Percentiles rank a stretch among this genome's conserved stretches.
phyloP scores from a whole-genome alignment of 2,329 filamentous ascomycete genomes.

The Pyrenophora graminea region DNA sequence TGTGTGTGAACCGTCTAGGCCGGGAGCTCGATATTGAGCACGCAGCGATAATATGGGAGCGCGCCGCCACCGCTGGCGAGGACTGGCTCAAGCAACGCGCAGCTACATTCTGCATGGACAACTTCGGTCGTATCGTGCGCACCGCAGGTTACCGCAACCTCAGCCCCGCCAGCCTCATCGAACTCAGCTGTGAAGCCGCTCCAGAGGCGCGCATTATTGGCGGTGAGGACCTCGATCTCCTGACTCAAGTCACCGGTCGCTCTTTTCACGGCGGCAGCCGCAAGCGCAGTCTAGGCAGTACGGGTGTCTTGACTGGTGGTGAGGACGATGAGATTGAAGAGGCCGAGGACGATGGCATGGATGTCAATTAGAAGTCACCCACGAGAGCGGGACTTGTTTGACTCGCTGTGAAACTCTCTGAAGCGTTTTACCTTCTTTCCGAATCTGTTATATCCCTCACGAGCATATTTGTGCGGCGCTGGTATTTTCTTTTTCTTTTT shows the following conservation, averaged over 20 bases:
- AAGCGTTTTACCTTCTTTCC: background rate
- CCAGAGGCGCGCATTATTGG: conserved; percentile 88
- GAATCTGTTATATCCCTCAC: background rate
- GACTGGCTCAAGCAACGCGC: conserved; percentile 91
- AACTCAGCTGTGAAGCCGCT: conserved; percentile 91
- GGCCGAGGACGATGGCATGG: conserved; percentile 50
- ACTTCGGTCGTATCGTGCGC: conserved; percentile 93
- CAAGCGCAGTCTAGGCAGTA: conserved; percentile 49
- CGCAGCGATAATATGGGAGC: conserved; percentile 95
- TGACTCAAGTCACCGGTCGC: conserved; percentile 56
- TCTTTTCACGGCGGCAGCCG: conserved; percentile 43
- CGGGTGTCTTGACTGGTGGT: conserved; percentile 45
- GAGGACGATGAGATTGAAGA: conserved; percentile 51
- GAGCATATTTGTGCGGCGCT: conserved; percentile 26
- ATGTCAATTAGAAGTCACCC: conserved; percentile 37
- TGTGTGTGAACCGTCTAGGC: conserved; percentile 87
- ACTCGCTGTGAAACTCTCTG: background rate
- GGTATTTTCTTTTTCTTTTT: background rate
- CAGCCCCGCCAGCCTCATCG: conserved; percentile 78
- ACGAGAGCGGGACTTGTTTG: background rate
- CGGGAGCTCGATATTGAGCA: conserved; percentile 93
- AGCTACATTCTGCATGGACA: conserved; percentile 83
- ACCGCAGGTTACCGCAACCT: conserved; percentile 84
- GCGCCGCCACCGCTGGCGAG: conserved; percentile 84
- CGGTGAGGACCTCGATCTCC: conserved; percentile 76